Percentiles rank a stretch among this genome's conserved stretches.
Conservation (phyloP, 345 rosid genomes). For the Boechera divaricarpa region DNA sequence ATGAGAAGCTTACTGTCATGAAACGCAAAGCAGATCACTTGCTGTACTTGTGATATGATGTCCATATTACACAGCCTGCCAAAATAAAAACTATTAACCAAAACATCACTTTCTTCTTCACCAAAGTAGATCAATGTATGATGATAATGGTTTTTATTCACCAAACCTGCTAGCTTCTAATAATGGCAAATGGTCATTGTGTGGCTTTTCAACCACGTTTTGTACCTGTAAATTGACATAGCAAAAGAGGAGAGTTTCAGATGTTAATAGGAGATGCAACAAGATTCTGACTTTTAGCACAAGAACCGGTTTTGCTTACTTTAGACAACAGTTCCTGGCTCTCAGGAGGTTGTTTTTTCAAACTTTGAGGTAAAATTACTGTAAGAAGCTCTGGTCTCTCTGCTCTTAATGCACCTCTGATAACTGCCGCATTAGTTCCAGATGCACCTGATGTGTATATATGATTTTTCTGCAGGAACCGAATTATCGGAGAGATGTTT, state of each 20-base stretch:
- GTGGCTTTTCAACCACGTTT: constrained; percentile 84
- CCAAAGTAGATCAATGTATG: background rate
- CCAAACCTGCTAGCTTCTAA: constrained; percentile 85
- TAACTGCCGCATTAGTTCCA: constrained; percentile 97
- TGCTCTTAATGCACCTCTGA: constrained; percentile 97
- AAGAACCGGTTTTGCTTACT: constrained; percentile 51
- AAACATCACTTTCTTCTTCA: background rate
- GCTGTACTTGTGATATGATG: constrained; percentile 94
- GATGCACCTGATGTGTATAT: constrained; percentile 98
- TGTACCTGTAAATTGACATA: constrained; percentile 57
- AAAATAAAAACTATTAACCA: background rate
- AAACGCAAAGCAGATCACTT: constrained; percentile 97
- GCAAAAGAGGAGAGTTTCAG: constrained; percentile 8
- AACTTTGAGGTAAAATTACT: constrained; percentile 88
- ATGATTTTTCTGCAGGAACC: constrained; percentile 85
- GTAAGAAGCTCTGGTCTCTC: constrained; percentile 95
- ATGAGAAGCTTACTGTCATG: constrained; percentile 90
- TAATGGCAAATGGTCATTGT: constrained; percentile 77
- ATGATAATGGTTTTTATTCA: background rate
- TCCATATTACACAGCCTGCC: constrained; percentile 95
- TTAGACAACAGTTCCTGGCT: constrained; percentile 91
- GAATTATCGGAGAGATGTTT: constrained; percentile 20
- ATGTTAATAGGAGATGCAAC: background rate
- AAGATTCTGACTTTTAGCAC: background rate
- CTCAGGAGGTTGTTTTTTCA: constrained; percentile 94